A percentile compares a stretch with the other conserved stretches of the same genome.
Evolutionary conservation across 2,329 filamentous ascomycete genomes (phyloP).

Genomic region (Ophiosphaerella narmari): DNA sequence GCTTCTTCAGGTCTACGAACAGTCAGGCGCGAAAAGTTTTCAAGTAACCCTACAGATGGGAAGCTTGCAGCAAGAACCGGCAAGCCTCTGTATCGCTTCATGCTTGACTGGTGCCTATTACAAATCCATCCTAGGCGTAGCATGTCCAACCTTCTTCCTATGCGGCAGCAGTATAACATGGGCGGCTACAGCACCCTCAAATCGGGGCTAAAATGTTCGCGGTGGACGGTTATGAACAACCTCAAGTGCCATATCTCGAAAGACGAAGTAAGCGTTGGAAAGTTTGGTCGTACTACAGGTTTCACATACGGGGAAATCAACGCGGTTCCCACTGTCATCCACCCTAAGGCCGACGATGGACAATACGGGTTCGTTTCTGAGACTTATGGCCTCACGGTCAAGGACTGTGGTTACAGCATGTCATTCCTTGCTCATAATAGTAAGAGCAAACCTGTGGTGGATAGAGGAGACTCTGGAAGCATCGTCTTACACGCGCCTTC

Average conservation of each 20-base stretch:
- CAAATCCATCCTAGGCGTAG: background rate
- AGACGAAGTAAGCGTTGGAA: background rate
- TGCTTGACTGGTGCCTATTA: background rate
- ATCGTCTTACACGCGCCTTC: background rate
- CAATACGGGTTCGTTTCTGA: background rate
- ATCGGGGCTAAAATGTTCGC: background rate
- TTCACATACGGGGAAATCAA: background rate
- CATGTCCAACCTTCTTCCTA: background rate
- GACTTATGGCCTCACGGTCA: background rate
- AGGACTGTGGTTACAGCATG: background rate
- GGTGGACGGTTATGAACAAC: background rate
- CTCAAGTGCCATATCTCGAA: background rate
- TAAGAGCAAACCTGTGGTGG: background rate
- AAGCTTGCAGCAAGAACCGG: background rate
- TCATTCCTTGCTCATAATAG: background rate
- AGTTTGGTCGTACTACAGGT: background rate
- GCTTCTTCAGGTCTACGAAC: background rate
- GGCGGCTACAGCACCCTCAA: too few species aligned
- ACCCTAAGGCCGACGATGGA: background rate
- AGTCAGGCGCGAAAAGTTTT: background rate
- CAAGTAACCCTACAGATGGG: background rate
- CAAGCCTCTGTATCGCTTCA: background rate
- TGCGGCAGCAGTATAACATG: too few species aligned
- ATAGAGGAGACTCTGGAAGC: constrained; percentile 1
- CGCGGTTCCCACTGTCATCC: background rate